Conservation (phyloP, 2,329 filamentous ascomycete species). For the Penicillium janthinellum region DNA sequence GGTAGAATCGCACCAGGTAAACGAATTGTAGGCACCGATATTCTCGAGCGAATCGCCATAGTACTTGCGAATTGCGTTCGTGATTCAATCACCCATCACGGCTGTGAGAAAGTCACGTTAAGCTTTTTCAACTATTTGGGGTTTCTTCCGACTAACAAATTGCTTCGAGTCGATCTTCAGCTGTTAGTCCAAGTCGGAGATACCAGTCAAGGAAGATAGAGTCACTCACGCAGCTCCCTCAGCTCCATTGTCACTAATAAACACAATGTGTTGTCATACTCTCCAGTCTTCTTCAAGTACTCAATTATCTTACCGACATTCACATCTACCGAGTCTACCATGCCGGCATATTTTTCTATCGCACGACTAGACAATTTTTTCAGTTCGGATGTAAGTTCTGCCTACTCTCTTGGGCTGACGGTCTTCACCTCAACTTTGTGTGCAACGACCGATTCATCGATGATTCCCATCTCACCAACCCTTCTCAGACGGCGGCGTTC, state of each 20-base stretch:
- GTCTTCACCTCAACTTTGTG: constrained; percentile 33
- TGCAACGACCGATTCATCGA: constrained; percentile 23
- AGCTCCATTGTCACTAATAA: constrained; percentile 55
- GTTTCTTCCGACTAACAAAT: constrained; percentile 46
- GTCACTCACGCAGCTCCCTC: constrained; percentile 44
- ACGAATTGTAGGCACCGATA: constrained; percentile 49
- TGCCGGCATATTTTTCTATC: constrained; percentile 55
- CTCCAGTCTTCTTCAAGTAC: constrained; percentile 49
- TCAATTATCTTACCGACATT: constrained; percentile 51
- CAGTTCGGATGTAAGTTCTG: constrained; percentile 41
- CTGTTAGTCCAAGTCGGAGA: background rate
- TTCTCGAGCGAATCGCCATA: constrained; percentile 53
- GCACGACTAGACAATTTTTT: constrained; percentile 45
- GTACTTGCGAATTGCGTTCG: constrained; percentile 49
- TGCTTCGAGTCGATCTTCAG: constrained; percentile 39
- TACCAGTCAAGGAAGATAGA: background rate
- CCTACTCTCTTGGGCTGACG: constrained; percentile 47
- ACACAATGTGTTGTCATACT: constrained; percentile 55
- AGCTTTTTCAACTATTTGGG: constrained; percentile 21
- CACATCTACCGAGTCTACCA: constrained; percentile 52
- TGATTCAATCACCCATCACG: constrained; percentile 25
- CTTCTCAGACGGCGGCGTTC: constrained; percentile 47
- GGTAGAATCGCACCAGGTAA: constrained; percentile 47
- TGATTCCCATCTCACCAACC: constrained; percentile 50
- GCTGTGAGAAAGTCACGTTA: constrained; percentile 20